Base-by-base conservation (phyloP, 1,284 basidiomycete species). In the Cutaneotrichosporon cyanovorans region DNA sequence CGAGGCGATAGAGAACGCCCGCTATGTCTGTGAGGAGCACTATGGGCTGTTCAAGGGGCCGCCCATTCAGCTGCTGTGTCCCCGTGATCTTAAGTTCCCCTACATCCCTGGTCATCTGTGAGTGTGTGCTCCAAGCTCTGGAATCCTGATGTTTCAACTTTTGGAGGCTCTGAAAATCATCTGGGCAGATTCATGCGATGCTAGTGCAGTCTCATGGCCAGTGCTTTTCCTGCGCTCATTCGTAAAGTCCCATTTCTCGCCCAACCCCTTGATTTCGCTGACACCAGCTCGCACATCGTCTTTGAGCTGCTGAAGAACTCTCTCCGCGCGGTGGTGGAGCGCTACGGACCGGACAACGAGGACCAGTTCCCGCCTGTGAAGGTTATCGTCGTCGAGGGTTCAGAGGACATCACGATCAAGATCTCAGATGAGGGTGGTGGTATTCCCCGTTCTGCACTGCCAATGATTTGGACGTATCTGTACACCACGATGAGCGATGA, bases 221-320 rank as follows among this genome's bases (percentile, higher is more conserved):
- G n/a, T n/a, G n/a, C n/a, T n/a, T n/a, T n/a, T n/a, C n/a, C n/a
- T n/a, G n/a, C n/a, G n/a, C n/a, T n/a, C n/a, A n/a, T n/a, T n/a
- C n/a, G n/a, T n/a, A n/a, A n/a, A n/a, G n/a, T n/a, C n/a, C n/a
- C n/a, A n/a, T n/a, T n/a, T n/a, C n/a, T n/a, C n/a, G n/a, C n/a
- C n/a, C n/a, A n/a, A n/a, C n/a, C n/a, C n/a, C n/a, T n/a, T n/a
- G n/a, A n/a, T 12, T 12, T 12, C 25, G 25, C 18, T 30, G 21
- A 15, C 31, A 32, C 28, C 53, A 69, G 68, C 53, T 77, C 88
- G 1, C 93, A 98, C 72, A 97, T 99, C 73, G 81, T 87, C 58
- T 98, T 98, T 66, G 95, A 99, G 71, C 80, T 98, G n/a, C 78
- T 98, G 55, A 98, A 98, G 71, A 99, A 99, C 76, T 96, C 91